A percentile compares a stretch with the other conserved stretches of the same genome.
These are phyloP conservation scores for Echium plantagineum DNA, from an alignment of 257 asterid species.

Conservation along the genomic window DNA sequence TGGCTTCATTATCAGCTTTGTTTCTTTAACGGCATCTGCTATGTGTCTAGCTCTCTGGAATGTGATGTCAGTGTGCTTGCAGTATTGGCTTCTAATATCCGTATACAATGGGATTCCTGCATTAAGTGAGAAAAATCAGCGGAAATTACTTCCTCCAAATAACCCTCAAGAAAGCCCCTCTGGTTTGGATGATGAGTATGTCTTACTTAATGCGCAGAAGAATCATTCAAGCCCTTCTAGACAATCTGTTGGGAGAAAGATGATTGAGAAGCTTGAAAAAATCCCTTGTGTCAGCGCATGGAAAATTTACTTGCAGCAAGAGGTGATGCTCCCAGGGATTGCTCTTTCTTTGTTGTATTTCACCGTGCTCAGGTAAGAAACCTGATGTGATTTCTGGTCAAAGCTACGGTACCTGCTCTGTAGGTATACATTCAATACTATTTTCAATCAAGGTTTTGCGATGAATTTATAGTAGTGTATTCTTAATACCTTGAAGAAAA, in stretches of 20 bases:
- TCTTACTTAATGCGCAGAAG: slow-evolving; percentile 8
- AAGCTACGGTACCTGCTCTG: background rate
- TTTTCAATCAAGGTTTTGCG: background rate
- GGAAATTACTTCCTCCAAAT: slow-evolving; percentile 14
- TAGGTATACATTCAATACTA: background rate
- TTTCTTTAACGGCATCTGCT: slow-evolving; percentile 71
- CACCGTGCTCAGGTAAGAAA: slow-evolving; percentile 60
- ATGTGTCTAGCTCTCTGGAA: slow-evolving; percentile 61
- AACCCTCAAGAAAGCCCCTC: slow-evolving; percentile 20
- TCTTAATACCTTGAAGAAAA: too few relatives aligned
- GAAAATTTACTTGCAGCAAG: slow-evolving; percentile 64
- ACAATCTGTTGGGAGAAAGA: slow-evolving; percentile 17
- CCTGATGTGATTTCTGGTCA: background rate
- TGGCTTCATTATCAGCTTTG: slow-evolving; percentile 79
- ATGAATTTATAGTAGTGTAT: background rate
- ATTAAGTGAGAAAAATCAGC: slow-evolving; percentile 34
- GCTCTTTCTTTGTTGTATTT: slow-evolving; percentile 70
- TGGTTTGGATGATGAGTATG: slow-evolving; percentile 14
- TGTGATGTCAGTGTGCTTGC: slow-evolving; percentile 50
- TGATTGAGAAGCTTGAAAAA: slow-evolving; percentile 20
- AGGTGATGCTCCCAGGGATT: slow-evolving; percentile 65
- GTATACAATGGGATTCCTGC: slow-evolving; percentile 67
- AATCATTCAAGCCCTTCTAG: slow-evolving; percentile 15
- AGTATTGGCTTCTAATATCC: slow-evolving; percentile 64
- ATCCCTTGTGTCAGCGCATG: slow-evolving; percentile 55